phyloP scores from a whole-genome alignment of 2,329 filamentous ascomycete species.

The Hymenotorrendiella dingleyae region DNA sequence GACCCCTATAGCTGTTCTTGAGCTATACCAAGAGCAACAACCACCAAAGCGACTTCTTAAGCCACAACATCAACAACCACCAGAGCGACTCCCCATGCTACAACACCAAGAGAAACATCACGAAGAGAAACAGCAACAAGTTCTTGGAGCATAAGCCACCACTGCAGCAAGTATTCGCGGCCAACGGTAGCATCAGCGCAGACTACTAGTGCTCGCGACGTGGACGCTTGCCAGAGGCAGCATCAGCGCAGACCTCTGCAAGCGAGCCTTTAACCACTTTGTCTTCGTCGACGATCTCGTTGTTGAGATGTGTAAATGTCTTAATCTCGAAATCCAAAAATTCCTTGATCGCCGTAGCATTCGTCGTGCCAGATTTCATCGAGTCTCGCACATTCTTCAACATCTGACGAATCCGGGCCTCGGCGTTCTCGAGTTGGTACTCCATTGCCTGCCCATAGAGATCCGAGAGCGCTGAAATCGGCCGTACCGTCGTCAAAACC shows the following conservation, averaged over 20 bases:
- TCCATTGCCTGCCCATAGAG: constrained; percentile 35
- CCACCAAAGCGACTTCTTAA: background rate
- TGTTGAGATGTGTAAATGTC: constrained; percentile 25
- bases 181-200: too few relatives aligned
- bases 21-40: background rate
- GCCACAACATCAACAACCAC: too few relatives aligned
- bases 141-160: too few relatives aligned
- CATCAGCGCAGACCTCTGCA: constrained; percentile 23
- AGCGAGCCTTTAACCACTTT: constrained; percentile 26
- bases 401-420: constrained; percentile 31
- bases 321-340: constrained; percentile 34
- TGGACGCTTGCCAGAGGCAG: constrained; percentile 16
- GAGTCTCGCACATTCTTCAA: constrained; percentile 31
- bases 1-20: too few relatives aligned
- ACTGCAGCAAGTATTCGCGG: too few relatives aligned
- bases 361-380: constrained; percentile 31
- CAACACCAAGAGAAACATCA: too few relatives aligned
- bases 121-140: too few relatives aligned
- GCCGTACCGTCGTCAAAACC: constrained; percentile 32
- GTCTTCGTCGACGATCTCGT: constrained; percentile 31
- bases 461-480: constrained; percentile 34
- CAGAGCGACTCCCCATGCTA: too few relatives aligned
- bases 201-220: too few relatives aligned
- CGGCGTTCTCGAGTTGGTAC: constrained; percentile 35
- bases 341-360: constrained; percentile 31